phyloP scores from a whole-genome alignment of 108 stramenopile species.

The Cylindrotheca fusiformis region DNA sequence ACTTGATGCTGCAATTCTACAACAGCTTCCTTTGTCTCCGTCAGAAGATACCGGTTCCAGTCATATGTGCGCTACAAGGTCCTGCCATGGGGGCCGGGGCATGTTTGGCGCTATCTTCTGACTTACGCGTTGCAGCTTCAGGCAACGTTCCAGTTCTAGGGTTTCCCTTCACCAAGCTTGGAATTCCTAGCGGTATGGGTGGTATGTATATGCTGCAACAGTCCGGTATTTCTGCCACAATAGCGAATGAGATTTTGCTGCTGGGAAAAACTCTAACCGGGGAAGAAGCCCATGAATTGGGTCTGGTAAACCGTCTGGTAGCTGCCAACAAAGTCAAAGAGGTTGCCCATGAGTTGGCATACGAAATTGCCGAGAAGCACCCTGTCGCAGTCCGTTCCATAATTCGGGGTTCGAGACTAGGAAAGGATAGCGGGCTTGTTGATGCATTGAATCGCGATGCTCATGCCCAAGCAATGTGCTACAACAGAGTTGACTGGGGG shows the following conservation, averaged over 20 bases:
- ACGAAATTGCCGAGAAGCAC: conserved; percentile 37
- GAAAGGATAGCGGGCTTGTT: conserved; percentile 31
- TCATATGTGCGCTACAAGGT: conserved; percentile 72
- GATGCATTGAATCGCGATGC: conserved; percentile 54
- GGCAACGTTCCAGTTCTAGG: conserved; percentile 41
- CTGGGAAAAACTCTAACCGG: conserved; percentile 54
- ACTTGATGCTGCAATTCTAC: conserved; percentile 69
- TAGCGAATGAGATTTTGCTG: conserved; percentile 50
- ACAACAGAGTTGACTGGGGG: conserved; percentile 57
- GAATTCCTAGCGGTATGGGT: conserved; percentile 82
- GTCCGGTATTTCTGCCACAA: conserved; percentile 22
- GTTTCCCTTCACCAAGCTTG: conserved; percentile 70
- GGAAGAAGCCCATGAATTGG: conserved; percentile 39
- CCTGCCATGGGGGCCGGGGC: conserved; percentile 77
- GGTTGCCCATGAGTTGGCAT: conserved; percentile 35
- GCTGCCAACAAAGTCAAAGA: conserved; percentile 27
- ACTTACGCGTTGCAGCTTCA: conserved; percentile 45
- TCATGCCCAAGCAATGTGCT: conserved; percentile 62
- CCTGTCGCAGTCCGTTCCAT: conserved; percentile 60
- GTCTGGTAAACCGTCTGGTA: conserved; percentile 39
- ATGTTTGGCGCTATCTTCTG: conserved; percentile 72
- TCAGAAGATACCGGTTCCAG: conserved; percentile 55
- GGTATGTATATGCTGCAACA: conserved; percentile 55
- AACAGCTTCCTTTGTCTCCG: conserved; percentile 66
- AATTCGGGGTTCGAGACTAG: conserved; percentile 43